Evolutionary conservation across 2,329 filamentous ascomycete genomes (phyloP), one percentile per base, ranked within the genome.

Genomic region (Dothistroma septosporum): DNA sequence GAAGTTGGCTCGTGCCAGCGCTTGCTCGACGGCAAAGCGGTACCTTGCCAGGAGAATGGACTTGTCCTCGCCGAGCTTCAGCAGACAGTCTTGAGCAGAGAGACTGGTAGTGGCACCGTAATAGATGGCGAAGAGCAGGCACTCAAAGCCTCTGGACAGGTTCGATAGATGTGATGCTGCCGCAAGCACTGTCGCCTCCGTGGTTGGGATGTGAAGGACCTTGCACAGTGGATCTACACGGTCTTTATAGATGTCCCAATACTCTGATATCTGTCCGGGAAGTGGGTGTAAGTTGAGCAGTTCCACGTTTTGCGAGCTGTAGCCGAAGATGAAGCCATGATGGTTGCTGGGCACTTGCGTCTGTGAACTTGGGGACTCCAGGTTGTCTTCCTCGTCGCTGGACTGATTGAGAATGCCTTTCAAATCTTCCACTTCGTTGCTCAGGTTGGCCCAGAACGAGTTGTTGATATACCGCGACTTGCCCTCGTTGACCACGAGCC

Each of bases 211-310:
- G 70, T 92, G 89, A 8, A 91, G 70, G 12, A 91, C 79, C 71
- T 90, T 91, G 67, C 89, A 79, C 10, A 91, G 74, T 0, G 88
- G 87, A 68, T 92, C 87, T 9, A 92, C 87, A 56, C 89, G 90
- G 65, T 90, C 86, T 63, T 87, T 83, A 73, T 85, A 92, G 11
- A 86, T 80, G 54, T 85, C 82, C 88, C 89, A 91, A 58, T 90
- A 84, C 53, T 84, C 83, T 0, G 80, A 81, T 53, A 89, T 86
- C 64, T 88, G 86, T 1, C 85, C 84, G 0, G 86, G 82, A 0
- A 85, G 70, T 1, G 89, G 89, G 67, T 91, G 88, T 14, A 89
- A 76, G 47, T 80, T 78, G 19, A 81, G 76, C 64, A 91, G 76
- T 66, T 91, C 84, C 28, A 90, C 85, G 64, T 84, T 85, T n/a